Percentiles rank a stretch among this genome's conserved stretches.
Conservation (phyloP, 2,329 filamentous ascomycete genomes). For the Aspergillus floridensis region DNA sequence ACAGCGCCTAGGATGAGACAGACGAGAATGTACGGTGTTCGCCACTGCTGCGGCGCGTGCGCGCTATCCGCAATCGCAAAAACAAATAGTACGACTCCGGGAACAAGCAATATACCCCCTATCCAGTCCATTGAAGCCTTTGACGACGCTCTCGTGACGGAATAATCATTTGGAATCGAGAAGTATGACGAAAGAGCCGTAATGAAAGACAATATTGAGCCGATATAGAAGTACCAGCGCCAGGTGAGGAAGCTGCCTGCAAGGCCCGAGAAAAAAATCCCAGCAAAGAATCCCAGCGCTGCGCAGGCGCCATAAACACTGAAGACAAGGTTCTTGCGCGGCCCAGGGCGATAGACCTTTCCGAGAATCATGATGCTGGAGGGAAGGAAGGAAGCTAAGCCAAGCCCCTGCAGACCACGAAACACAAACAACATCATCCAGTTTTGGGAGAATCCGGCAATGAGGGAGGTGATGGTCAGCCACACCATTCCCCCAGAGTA, state of each 20-base stretch:
- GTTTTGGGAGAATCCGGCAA: conserved; percentile 67
- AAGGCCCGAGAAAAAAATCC: conserved; percentile 65
- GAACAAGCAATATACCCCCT: conserved; percentile 60
- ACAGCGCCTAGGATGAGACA: conserved; percentile 63
- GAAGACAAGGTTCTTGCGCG: conserved; percentile 66
- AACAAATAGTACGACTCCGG: conserved; percentile 66
- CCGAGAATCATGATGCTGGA: conserved; percentile 66
- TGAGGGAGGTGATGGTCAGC: conserved; percentile 67
- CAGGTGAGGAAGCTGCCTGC: conserved; percentile 55
- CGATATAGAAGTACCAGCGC: conserved; percentile 69
- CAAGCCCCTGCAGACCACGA: conserved; percentile 71
- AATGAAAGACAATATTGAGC: conserved; percentile 52
- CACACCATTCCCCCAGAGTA: conserved; percentile 62
- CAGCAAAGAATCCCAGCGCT: conserved; percentile 51
- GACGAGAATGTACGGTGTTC: conserved; percentile 68
- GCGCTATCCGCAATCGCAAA: conserved; percentile 73
- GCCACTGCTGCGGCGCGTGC: conserved; percentile 67
- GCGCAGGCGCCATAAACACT: conserved; percentile 57
- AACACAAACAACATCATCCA: conserved; percentile 70
- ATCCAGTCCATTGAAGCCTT: conserved; percentile 65
- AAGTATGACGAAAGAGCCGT: conserved; percentile 47
- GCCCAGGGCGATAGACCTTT: conserved; percentile 63
- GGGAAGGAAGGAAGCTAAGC: conserved; percentile 68
- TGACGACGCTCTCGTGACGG: conserved; percentile 32
- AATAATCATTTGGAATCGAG: conserved; percentile 47